Evolutionary conservation across 306 rosid genomes (phyloP), one percentile per base, ranked within the genome.

Genomic region (Lotus japonicus): DNA sequence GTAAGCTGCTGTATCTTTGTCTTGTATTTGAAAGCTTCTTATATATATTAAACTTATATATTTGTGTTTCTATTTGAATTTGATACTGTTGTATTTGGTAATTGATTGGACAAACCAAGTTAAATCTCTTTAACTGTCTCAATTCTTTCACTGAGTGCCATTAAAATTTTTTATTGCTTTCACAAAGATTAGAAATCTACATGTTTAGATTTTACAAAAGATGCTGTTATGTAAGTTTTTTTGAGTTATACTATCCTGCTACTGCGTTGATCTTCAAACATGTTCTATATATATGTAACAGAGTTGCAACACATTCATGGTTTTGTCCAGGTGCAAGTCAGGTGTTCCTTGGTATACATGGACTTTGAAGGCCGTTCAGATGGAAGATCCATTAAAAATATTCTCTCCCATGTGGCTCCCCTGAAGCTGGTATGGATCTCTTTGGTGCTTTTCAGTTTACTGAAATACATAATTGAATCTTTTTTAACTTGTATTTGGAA

Each of bases 291-390:
- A n/a, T 42, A 75, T 11, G 31, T 56, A 63, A 53, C 19, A 33
- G 53, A 19, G 16, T 33, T 58, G 39, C n/a, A 31, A 11, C 10
- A 36, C 38, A 6, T 39, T 35, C 56, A 3, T 58, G 36, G 19
- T 56, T 56, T 58, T 61, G 65, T 75, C 49, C 83, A 94, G 99
- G 97, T 90, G 53, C 96, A 89, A 65, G 97, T 94, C 61, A 86
- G 87, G 78, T 84, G 96, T 66, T 85, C 81, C 0, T 73, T 94
- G 72, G 83, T 82, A 39, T 88, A 88, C 77, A 90, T 94, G 99
- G 99, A 94, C 76, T 94, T 90, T 65, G 99, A 90, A 77, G 99
- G 96, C 60, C 96, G 97, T 64, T 90, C 99, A 44, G 97, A 94
- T 79, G 97, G 95, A 23, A 79, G 97, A 71, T 94, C 99, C 57